These are phyloP conservation scores for Colletotrichum sp. DNA, from an alignment of 2,329 filamentous ascomycete species.

Conservation along the genomic window DNA sequence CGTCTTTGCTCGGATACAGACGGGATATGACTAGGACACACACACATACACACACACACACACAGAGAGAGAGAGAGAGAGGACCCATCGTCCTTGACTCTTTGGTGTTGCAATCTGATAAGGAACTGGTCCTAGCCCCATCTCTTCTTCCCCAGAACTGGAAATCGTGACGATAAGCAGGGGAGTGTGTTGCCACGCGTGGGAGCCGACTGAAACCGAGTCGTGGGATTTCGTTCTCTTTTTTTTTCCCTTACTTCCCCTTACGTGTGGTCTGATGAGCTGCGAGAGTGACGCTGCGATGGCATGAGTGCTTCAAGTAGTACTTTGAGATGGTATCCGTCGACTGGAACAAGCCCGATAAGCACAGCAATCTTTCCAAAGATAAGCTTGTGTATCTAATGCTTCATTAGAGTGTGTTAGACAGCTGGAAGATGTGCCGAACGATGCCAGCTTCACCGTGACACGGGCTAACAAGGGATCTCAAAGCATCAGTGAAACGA, in stretches of 20 bases:
- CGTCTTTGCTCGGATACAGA: neutral
- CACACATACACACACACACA: too few relatives aligned
- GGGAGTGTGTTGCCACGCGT: neutral
- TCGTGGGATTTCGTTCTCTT: neutral
- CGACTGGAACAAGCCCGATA: neutral
- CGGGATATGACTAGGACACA: neutral
- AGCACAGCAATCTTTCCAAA: neutral
- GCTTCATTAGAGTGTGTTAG: accelerated
- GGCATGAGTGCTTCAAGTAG: neutral
- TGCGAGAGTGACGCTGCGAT: neutral
- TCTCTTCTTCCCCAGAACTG: neutral
- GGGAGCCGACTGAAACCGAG: neutral
- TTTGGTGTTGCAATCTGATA: neutral
- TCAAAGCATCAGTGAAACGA: neutral
- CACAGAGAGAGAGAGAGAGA: neutral
- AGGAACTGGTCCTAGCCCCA: neutral
- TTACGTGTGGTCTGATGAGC: neutral
- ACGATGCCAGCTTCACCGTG: neutral
- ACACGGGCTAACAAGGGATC: neutral
- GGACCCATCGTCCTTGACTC: neutral
- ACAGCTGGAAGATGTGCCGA: neutral
- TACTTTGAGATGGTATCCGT: neutral
- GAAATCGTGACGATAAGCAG: neutral
- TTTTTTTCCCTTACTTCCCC: neutral
- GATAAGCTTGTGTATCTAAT: neutral